phyloP scores from a whole-genome alignment of 2,329 filamentous ascomycete species.

The Colletotrichum melonis region DNA sequence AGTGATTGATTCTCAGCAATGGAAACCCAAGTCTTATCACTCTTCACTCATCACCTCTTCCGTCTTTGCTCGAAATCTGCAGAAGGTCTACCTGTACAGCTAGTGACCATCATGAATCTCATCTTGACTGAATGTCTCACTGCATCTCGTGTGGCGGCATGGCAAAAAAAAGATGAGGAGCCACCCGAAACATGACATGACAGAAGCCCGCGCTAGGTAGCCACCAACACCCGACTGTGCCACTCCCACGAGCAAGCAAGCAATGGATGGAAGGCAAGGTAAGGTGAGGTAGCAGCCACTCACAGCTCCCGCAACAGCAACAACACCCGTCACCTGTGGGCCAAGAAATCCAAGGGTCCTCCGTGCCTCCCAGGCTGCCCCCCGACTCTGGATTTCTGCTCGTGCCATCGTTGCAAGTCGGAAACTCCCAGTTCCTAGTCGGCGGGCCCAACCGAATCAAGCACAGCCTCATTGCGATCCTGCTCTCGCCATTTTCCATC shows the following conservation, averaged over 20 bases:
- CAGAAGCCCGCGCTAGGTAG: slow-evolving; percentile 32
- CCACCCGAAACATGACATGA: slow-evolving; percentile 33
- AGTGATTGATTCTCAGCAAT: not conserved
- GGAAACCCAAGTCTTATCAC: not conserved
- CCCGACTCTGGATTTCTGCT: not conserved
- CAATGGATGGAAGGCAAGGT: no score
- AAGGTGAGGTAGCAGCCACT: slow-evolving; percentile 8
- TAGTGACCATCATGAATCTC: not conserved
- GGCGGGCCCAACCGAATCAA: slow-evolving; percentile 28
- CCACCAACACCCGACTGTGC: not conserved
- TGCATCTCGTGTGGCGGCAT: slow-evolving; percentile 8
- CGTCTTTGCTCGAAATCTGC: not conserved
- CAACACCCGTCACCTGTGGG: not conserved
- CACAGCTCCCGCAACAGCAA: slow-evolving; percentile 16
- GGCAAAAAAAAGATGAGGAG: slow-evolving; percentile 13
- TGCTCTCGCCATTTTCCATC: not conserved
- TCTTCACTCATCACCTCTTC: not conserved
- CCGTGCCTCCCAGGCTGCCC: not conserved
- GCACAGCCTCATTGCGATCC: slow-evolving; percentile 21
- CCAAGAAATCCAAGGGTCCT: slow-evolving; percentile 8
- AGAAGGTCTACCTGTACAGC: not conserved
- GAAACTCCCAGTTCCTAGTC: slow-evolving; percentile 11
- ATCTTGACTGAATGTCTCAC: not conserved
- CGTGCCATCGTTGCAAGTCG: slow-evolving; percentile 17
- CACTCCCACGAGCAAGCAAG: not conserved